A percentile compares a stretch with the other conserved stretches of the same genome.
phyloP scores from a whole-genome alignment of 306 rosid species.

The Sophora flavescens region DNA sequence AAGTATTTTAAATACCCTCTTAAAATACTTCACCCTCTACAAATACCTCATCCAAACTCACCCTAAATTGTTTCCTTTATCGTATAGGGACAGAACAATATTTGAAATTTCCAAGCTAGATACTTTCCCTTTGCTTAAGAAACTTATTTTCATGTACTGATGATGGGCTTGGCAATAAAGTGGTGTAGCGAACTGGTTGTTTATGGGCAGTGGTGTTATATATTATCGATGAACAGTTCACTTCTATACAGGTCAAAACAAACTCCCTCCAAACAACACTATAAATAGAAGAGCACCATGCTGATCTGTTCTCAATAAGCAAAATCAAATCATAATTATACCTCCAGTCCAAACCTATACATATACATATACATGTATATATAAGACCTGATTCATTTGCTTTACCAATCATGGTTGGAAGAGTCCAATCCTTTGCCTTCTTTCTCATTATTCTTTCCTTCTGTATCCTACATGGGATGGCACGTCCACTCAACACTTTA shows the following conservation, averaged over 20 bases:
- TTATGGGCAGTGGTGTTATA: not conserved
- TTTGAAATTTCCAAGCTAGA: not conserved
- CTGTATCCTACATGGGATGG: slow-evolving; percentile 37
- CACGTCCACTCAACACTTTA: slow-evolving; percentile 48
- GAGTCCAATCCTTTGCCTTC: slow-evolving; percentile 40
- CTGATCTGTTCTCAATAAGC: slow-evolving; percentile 25
- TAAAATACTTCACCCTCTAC: too few relatives aligned
- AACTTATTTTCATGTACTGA: not conserved
- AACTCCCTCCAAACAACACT: slow-evolving; percentile 23
- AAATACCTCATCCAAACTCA: too few relatives aligned
- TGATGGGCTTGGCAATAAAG: not conserved
- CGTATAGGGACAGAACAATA: too few relatives aligned
- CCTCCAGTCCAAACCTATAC: not conserved
- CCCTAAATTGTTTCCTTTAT: too few relatives aligned
- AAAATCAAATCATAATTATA: not conserved
- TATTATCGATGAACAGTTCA: slow-evolving; percentile 1
- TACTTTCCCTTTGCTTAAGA: not conserved
- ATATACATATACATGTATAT: too few relatives aligned
- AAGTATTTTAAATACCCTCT: too few relatives aligned
- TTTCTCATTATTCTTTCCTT: slow-evolving; percentile 38
- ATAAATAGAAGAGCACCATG: slow-evolving; percentile 44
- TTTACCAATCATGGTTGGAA: slow-evolving; percentile 46
- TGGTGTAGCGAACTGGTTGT: not conserved
- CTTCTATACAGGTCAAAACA: not conserved
- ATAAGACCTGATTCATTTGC: not conserved